Base-by-base conservation (phyloP, 257 asterid species). In the Lantana camara region DNA sequence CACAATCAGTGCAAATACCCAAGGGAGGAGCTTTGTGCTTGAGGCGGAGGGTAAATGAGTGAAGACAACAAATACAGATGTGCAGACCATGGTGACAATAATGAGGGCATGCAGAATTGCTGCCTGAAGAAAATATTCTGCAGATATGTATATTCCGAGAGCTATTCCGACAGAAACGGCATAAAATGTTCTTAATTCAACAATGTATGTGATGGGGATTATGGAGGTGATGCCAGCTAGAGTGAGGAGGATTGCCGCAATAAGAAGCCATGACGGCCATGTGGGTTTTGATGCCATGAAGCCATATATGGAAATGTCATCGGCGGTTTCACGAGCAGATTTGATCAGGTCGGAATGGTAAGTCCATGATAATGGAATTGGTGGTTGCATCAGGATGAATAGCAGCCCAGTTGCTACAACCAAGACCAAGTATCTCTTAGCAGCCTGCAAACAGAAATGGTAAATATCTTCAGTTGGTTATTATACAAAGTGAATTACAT, bases 181-280 rank as follows among this genome's bases (percentile, higher is more conserved):
- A 70, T 94, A 94, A 68, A 75, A 71, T 54, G 87, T 77, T 73
- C 99, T 79, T 77, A 88, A 68, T 74, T 94, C 99, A 64, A 94
- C 99, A 30, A 90, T 74, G 75, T 90, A 88, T 63, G 78, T 86
- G 38, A 94, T 83, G 58, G 99, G 99, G 64, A 94, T 87, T 66
- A 89, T 45, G 49, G 99, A 94, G 74, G 99, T 88, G 57, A 84
- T 79, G 30, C 97, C 97, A 55, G 99, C 96, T 48, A 94, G 87
- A 63, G 97, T 84, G 73, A 94, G 96, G 60, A 94, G 77, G 72
- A 86, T 83, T 41, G 96, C 89, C 35, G 73, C 79, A 65, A 94
- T 90, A 60, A 94, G 99, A 81, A 94, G 73, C 99, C 99, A 94
- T 24, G 99, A 82, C 6, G 99, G 96, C 99, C 99, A 94, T 29